Conservation (phyloP, 768 basidiomycete species). For the Mycena floridula region DNA sequence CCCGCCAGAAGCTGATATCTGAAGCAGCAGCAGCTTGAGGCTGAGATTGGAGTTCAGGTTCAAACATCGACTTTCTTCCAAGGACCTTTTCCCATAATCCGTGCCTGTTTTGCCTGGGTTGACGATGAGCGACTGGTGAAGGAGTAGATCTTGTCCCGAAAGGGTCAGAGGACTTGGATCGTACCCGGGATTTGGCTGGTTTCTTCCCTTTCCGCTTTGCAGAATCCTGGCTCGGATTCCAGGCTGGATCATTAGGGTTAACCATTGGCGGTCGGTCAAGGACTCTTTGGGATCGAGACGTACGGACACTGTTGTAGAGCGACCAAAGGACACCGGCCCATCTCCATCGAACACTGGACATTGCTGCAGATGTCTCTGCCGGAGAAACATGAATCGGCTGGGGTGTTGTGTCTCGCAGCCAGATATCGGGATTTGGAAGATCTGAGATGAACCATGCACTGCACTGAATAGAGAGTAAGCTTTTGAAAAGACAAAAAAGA, state of each 20-base stretch:
- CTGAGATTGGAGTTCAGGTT: no score
- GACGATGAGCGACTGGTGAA: no score
- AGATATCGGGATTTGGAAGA: slow-evolving; percentile 56
- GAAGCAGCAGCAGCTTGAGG: background rate
- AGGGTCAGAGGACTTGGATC: background rate
- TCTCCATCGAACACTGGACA: slow-evolving; percentile 30
- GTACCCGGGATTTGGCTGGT: background rate
- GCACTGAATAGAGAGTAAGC: no score
- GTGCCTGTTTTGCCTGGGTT: no score
- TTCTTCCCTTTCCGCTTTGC: no score
- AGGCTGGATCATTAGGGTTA: no score
- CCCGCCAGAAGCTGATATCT: background rate
- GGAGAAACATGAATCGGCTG: slow-evolving; percentile 49
- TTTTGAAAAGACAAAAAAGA: background rate
- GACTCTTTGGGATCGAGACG: slow-evolving; percentile 4
- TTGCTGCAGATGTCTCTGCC: slow-evolving; percentile 72
- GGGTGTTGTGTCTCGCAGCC: slow-evolving; percentile 50
- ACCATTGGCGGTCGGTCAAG: no score
- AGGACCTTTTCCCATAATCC: background rate
- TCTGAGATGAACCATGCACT: slow-evolving; percentile 66
- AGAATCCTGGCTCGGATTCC: background rate
- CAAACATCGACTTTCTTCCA: background rate
- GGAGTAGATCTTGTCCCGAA: no score
- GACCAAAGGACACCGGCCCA: slow-evolving; percentile 15
- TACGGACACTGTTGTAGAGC: slow-evolving; percentile 39